These are phyloP conservation scores for Hericium rajendrae DNA, from an alignment of 768 basidiomycete species.

Conservation along the genomic window DNA sequence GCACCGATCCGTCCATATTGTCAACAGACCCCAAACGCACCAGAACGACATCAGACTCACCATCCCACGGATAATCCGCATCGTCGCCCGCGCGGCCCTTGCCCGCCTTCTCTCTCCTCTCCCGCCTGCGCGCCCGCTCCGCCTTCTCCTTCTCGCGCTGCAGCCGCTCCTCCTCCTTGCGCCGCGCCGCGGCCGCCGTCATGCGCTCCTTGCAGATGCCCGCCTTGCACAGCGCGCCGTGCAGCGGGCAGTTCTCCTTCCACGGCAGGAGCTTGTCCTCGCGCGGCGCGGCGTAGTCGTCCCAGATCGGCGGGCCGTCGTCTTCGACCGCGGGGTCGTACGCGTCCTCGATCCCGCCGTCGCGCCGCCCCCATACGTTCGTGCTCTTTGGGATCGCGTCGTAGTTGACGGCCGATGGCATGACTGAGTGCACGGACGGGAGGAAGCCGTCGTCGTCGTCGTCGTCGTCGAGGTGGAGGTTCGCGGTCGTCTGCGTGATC, in stretches of 20 bases:
- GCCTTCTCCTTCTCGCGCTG: background rate
- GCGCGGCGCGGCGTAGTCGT: background rate
- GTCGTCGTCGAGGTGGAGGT: background rate
- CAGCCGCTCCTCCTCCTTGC: background rate
- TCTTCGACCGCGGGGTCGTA: background rate
- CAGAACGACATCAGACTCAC: background rate
- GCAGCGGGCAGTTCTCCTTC: background rate
- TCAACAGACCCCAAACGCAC: background rate
- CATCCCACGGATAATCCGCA: background rate
- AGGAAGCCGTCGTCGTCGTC: background rate
- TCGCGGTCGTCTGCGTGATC: background rate
- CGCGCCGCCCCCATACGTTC: background rate
- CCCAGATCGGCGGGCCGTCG: background rate
- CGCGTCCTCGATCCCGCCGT: background rate
- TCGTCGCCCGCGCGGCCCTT: background rate
- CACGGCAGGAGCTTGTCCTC: background rate
- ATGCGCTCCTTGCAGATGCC: constrained; percentile 5
- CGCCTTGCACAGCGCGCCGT: constrained; percentile 6
- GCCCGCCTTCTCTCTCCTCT: background rate
- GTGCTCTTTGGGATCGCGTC: background rate
- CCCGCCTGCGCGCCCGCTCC: background rate
- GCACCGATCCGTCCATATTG: background rate
- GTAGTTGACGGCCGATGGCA: background rate
- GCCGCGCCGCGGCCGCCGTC: background rate
- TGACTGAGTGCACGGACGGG: background rate